Evolutionary conservation across 768 basidiomycete species (phyloP).

Genomic region (Lactarius deliciosus): DNA sequence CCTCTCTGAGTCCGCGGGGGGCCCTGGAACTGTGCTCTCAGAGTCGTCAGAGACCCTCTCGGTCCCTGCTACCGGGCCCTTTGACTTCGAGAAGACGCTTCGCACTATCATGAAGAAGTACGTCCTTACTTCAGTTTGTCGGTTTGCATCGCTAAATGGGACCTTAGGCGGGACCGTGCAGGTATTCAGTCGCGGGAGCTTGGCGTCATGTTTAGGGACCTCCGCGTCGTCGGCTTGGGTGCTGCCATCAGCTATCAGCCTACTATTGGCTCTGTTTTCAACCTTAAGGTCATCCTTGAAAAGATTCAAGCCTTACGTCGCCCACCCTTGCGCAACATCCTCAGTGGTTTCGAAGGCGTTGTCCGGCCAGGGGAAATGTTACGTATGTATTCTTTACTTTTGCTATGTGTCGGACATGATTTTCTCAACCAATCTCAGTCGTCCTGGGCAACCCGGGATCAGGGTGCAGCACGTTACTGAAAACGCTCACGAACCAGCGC

Average conservation of each 20-base stretch:
- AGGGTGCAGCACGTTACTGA: constrained; percentile 86
- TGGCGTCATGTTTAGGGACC: constrained; percentile 58
- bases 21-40: not conserved
- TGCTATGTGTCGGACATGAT: not conserved
- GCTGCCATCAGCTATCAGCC: constrained; percentile 52
- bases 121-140: constrained; percentile 1
- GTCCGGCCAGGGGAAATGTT: constrained; percentile 67
- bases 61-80: constrained; percentile 30
- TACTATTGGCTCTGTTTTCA: constrained; percentile 63
- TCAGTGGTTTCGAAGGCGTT: constrained; percentile 54
- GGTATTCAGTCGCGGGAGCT: constrained; percentile 54
- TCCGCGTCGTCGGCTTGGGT: constrained; percentile 61
- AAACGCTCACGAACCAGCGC: constrained; percentile 76
- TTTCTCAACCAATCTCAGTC: not conserved
- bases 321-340: constrained; percentile 58
- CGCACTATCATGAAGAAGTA: constrained; percentile 32
- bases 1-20: not conserved
- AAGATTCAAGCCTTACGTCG: constrained; percentile 50
- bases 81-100: constrained; percentile 36
- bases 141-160: not conserved
- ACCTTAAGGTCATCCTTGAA: constrained; percentile 48
- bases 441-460: constrained; percentile 68
- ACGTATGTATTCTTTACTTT: constrained; percentile 44
- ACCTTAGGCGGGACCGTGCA: constrained; percentile 47
- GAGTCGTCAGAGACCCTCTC: constrained; percentile 31